phyloP scores from a whole-genome alignment of 331 rosid genomes.

The Ulmus americana region DNA sequence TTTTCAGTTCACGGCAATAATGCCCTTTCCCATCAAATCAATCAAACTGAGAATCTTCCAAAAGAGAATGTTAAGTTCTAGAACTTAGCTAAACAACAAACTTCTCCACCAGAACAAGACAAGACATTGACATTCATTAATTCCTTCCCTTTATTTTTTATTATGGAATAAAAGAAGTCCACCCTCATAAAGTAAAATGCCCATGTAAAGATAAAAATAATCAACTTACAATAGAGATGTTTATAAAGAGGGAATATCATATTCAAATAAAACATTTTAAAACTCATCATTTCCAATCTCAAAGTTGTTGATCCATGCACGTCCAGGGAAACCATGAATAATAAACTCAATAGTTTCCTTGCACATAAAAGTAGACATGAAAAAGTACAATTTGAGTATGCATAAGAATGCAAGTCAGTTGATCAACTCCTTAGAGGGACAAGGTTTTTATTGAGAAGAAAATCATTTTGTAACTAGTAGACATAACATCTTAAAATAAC shows the following conservation, averaged over 20 bases:
- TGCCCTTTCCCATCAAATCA: conserved; percentile 36
- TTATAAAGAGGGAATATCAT: conserved; percentile 29
- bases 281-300: conserved; percentile 21
- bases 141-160: conserved; percentile 28
- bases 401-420: conserved; percentile 8
- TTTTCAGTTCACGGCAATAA: conserved; percentile 29
- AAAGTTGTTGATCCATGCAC: conserved; percentile 48
- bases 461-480: conserved; percentile 12
- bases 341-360: conserved; percentile 14
- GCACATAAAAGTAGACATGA: background rate
- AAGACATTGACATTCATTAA: conserved; percentile 49
- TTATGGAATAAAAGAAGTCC: conserved; percentile 33
- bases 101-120: conserved; percentile 40
- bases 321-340: conserved; percentile 28
- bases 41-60: conserved; percentile 43
- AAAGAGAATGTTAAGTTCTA: conserved; percentile 34
- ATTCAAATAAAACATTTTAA: conserved; percentile 23
- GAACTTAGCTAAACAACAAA: conserved; percentile 31
- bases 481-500: conserved; percentile 16
- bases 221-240: conserved; percentile 29
- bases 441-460: conserved; percentile 8
- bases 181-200: conserved; percentile 39
- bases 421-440: conserved; percentile 17
- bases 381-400: background rate
- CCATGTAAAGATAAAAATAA: conserved; percentile 33